Conservation (phyloP, 176 grass and related monocot species). For the Puya raimondii region DNA sequence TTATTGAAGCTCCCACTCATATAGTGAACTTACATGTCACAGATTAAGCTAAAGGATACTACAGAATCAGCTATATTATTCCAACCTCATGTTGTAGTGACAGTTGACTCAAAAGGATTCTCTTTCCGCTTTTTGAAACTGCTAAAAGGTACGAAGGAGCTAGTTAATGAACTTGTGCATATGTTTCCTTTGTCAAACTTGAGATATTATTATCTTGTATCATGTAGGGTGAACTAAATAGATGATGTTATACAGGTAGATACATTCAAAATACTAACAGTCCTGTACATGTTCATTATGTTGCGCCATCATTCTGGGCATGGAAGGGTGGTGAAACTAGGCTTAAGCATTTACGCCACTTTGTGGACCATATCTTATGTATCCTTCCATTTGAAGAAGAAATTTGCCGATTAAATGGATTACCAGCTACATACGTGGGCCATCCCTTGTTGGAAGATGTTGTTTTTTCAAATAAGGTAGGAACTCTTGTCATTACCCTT, state of each 20-base stretch:
- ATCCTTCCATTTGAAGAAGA: constrained; percentile 96
- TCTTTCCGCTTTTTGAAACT: constrained; percentile 74
- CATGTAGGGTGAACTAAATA: constrained; percentile 1
- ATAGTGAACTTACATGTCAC: constrained; percentile 21
- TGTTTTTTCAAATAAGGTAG: constrained; percentile 52
- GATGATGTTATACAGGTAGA: constrained; percentile 43
- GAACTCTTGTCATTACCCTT: neutral
- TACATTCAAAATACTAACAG: constrained; percentile 13
- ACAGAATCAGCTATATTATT: constrained; percentile 51
- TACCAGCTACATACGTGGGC: constrained; percentile 86
- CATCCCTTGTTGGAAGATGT: constrained; percentile 80
- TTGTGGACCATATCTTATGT: constrained; percentile 86
- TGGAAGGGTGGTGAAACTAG: constrained; percentile 93
- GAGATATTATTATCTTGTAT: neutral
- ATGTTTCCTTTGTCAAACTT: neutral
- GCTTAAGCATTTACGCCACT: constrained; percentile 37
- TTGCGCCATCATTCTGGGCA: constrained; percentile 95
- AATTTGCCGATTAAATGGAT: constrained; percentile 66
- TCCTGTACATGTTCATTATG: constrained; percentile 83
- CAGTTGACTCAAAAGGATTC: constrained; percentile 89
- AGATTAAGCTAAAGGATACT: constrained; percentile 57
- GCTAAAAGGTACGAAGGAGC: constrained; percentile 48
- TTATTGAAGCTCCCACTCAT: constrained; percentile 3
- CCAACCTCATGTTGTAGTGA: constrained; percentile 77
- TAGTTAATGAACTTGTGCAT: neutral